Evolutionary conservation across 2,329 filamentous ascomycete genomes (phyloP).

Genomic region (Cladosporium sp.): DNA sequence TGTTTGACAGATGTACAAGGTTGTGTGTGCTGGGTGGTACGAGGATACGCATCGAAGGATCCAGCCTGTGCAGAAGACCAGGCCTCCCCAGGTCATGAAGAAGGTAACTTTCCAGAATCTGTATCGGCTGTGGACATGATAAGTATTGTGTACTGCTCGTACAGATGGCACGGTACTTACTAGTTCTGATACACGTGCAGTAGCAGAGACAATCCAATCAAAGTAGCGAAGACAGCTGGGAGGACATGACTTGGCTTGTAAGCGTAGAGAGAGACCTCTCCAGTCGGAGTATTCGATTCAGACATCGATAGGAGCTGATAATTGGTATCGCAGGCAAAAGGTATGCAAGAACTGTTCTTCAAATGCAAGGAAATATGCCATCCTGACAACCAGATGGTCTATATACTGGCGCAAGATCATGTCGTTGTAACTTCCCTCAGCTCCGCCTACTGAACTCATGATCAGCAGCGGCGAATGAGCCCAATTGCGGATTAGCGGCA

Average conservation of each 20-base stretch:
- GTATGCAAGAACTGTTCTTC: no score
- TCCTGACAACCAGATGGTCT: no score
- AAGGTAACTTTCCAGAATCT: conserved; percentile 16
- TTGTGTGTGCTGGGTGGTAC: conserved; percentile 44
- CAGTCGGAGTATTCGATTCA: no score
- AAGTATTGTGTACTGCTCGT: no score
- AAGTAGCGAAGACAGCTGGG: conserved; percentile 47
- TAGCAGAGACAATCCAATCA: conserved; percentile 44
- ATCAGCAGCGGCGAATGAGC: no score
- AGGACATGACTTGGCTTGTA: conserved; percentile 53
- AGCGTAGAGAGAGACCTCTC: background rate
- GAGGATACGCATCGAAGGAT: conserved; percentile 49
- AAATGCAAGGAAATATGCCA: no score
- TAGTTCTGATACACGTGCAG: conserved; percentile 51
- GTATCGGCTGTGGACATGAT: conserved; percentile 10
- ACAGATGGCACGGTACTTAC: background rate
- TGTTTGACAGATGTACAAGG: conserved; percentile 45
- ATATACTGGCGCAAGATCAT: no score
- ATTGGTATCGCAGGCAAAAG: no score
- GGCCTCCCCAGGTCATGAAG: conserved; percentile 20
- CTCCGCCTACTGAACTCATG: no score
- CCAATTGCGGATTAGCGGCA: no score
- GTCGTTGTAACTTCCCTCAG: no score
- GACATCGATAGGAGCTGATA: no score
- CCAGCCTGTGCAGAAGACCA: conserved; percentile 46